phyloP scores from a whole-genome alignment of 139 green algal genomes.

The Closterium sp. region DNA sequence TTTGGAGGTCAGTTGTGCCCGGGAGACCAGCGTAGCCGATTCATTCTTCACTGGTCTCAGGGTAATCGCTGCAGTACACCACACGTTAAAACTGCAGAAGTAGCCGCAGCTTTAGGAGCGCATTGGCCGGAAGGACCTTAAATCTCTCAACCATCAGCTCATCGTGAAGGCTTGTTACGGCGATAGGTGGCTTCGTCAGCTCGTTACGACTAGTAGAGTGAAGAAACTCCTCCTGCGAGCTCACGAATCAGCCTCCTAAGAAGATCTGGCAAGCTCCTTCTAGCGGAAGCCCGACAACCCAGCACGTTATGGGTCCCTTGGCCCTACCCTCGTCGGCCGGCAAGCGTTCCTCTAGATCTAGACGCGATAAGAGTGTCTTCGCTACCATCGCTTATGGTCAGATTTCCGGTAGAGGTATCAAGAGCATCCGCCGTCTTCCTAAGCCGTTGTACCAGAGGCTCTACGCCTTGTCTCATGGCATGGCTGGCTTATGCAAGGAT shows the following conservation, averaged over 20 bases:
- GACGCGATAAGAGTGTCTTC: neutral
- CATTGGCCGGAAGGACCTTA: neutral
- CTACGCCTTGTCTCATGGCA: constrained; percentile 28
- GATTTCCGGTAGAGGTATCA: constrained; percentile 23
- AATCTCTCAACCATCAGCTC: neutral
- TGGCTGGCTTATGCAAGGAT: constrained; percentile 31
- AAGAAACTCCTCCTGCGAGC: neutral
- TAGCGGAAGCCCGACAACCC: neutral
- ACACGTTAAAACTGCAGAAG: neutral
- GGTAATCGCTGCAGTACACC: neutral
- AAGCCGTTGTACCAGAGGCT: constrained; percentile 31
- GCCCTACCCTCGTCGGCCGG: neutral
- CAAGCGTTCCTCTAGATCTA: neutral
- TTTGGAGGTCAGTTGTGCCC: neutral
- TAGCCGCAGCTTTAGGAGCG: neutral
- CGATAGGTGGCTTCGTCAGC: neutral
- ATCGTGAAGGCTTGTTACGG: neutral
- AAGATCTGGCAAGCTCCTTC: neutral
- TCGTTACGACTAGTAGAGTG: neutral
- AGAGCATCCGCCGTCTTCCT: constrained; percentile 28
- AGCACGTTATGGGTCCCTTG: neutral
- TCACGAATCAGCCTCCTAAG: too few relatives aligned
- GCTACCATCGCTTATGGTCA: neutral
- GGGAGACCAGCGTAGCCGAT: neutral
- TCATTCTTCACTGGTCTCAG: neutral